phyloP scores from a whole-genome alignment of 148 eudicot genomes.

The Amaranthus cruentus region DNA sequence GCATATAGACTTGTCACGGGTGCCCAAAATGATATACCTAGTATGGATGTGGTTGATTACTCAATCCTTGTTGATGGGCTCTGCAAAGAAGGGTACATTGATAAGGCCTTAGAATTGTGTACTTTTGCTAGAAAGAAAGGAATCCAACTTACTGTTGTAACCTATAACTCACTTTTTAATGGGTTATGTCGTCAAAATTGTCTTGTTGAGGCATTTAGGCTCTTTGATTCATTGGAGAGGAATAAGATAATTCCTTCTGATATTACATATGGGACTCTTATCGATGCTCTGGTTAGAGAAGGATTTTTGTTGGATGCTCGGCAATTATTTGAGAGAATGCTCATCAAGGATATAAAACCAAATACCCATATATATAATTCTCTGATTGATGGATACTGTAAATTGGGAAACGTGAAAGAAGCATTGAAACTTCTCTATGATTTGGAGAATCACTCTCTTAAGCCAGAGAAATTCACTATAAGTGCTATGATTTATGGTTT shows the following conservation, averaged over 20 bases:
- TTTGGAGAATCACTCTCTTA: slow-evolving; percentile 42
- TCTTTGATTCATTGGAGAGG: slow-evolving; percentile 77
- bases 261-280: slow-evolving; percentile 71
- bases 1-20: slow-evolving; percentile 60
- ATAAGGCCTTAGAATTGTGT: slow-evolving; percentile 73
- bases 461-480: slow-evolving; percentile 77
- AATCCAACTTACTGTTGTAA: slow-evolving; percentile 50
- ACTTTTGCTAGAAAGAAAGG: slow-evolving; percentile 51
- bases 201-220: slow-evolving; percentile 82
- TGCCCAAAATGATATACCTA: slow-evolving; percentile 40
- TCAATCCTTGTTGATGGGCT: slow-evolving; percentile 66
- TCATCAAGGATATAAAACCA: slow-evolving; percentile 43
- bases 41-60: slow-evolving; percentile 62
- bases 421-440: slow-evolving; percentile 55
- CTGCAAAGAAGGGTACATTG: slow-evolving; percentile 63
- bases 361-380: slow-evolving; percentile 65
- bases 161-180: slow-evolving; percentile 69
- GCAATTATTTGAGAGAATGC: slow-evolving; percentile 66
- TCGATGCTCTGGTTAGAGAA: slow-evolving; percentile 64
- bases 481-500: slow-evolving; percentile 60
- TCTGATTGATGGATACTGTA: slow-evolving; percentile 69
- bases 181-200: slow-evolving; percentile 82
- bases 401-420: slow-evolving; percentile 53
- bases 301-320: slow-evolving; percentile 71
- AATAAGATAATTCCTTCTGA: slow-evolving; percentile 54